Base-by-base conservation (phyloP, 78 protist genomes). In the Dictyostelium intermedium region DNA sequence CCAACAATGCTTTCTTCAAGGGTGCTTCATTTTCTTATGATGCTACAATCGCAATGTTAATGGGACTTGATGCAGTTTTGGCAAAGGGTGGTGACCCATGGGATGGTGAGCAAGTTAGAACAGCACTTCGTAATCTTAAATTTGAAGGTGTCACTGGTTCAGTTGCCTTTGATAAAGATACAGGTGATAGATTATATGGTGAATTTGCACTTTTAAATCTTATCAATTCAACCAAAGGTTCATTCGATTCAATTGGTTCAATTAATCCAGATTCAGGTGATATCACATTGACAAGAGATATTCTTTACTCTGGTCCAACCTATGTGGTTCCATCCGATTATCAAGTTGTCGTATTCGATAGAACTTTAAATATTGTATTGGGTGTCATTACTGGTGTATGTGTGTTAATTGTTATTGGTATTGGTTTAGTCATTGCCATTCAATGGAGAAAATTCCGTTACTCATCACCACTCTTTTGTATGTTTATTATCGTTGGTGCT, bases 401-500 rank as follows among this genome's bases (percentile, higher is more conserved):
- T 43, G 69, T 45, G 1, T 9, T 87, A 23, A 20, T 87, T 1
- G 85, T 87, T 30, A 10, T 87, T 3, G 80, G 80, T 10, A 87
- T 87, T 27, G 84, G 86, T 43, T 5, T 10, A 1, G 76, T 63
- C 13, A 87, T 87, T 16, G 93, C 61, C 2, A 25, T 56, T 10
- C 86, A 87, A 79, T 87, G 93, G 93, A 87, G 85, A 79, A 87
- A 87, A 41, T 87, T 87, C 82, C 70, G 94, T 63, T 89, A 78
- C 20, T 78, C 94, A 32, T 89, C 94, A 69, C 94, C 94, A 89
- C 82, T 89, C 25, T 89, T 89, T 69, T 89, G 94, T 80, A 43
- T 61, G 13, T 50, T 89, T 8, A 89, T 89, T 80, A 63, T 89
- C 73, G 20, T 89, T 35, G 94, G 94, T 89, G 94, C 87, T 63